Percentiles rank a stretch among this genome's conserved stretches.
Evolutionary conservation across 805 yeast genomes (phyloP).

Genomic region (Candida multigemmis): DNA sequence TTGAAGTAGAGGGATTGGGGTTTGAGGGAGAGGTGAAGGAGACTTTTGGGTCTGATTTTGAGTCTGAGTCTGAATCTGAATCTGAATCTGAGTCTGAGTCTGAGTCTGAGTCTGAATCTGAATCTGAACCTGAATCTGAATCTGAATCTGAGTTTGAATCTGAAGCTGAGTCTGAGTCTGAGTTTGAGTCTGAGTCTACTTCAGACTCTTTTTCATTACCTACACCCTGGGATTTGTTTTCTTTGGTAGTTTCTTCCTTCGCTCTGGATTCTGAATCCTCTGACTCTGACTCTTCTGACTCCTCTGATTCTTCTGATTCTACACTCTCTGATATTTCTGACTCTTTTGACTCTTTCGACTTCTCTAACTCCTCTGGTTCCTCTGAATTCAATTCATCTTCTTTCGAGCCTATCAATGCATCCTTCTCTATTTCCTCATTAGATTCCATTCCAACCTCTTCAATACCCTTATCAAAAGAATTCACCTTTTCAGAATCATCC

Average conservation of each 20-base stretch:
- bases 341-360: constrained; percentile 2
- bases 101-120: no score
- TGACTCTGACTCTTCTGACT: constrained; percentile 1
- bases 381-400: constrained; percentile 1
- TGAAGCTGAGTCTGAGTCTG: no score
- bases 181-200: no score
- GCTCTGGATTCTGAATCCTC: constrained; percentile 5
- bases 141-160: no score
- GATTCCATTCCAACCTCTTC: constrained; percentile 4
- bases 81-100: no score
- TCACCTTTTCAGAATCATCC: constrained; percentile 12
- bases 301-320: constrained; percentile 2
- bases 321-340: constrained; percentile 1
- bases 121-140: no score
- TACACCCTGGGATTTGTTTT: no score
- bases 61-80: no score
- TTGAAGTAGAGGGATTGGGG: constrained; percentile 1
- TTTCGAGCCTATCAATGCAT: no score
- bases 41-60: no score
- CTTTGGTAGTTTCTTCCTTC: no score
- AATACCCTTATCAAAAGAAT: constrained; percentile 10
- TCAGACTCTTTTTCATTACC: constrained; percentile 1
- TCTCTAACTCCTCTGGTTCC: constrained; percentile 1
- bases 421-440: not conserved
- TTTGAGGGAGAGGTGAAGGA: constrained; percentile 6